Base-by-base conservation (phyloP, 23 red algal genomes). In the Gracilaria gracilis region DNA sequence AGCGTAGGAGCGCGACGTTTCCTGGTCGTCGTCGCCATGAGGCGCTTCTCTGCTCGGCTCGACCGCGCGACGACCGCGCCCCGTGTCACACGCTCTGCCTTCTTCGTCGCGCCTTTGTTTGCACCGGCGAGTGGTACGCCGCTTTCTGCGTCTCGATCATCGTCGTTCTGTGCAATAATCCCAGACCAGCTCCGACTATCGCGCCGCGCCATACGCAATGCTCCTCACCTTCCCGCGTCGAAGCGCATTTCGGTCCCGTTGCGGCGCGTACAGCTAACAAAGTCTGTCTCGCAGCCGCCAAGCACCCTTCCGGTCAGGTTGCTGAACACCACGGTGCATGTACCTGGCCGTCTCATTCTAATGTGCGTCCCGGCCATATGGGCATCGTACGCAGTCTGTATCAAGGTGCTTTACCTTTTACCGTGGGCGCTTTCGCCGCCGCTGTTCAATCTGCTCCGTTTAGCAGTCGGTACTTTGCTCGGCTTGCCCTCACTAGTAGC, bases 401-500 rank as follows among this genome's bases (percentile, higher is more conserved):
- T 90, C 76, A 90, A 90, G 39, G 23, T 29, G 19, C 87, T 90
- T 15, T 90, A 67, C 42, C 9, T 34, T 14, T 49, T 90, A 25
- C 73, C 46, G 4, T 90, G 87, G 89, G 48, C 89, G 0, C 61
- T 92, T 38, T 61, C 78, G 16, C 61, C 89, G 9, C 25, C 80
- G 4, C 24, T 92, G 28, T 92, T 92, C 69, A 92, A 92, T 57
- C 15, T 77, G 40, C 77, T 92, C 6, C 76, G 89, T 19, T 64
- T 92, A 8, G 19, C n/a, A 4, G 49, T 92, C 24, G 59, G 76
- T n/a, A 71, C 89, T 9, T 14, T 83, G 16, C 19, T 54, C 42
- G 46, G 29, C 23, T 39, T 90, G 15, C 87, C 87, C 32, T 28
- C 38, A 21, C 55, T 80, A 13, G 4, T 91, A 51, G 38, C n/a